Base-by-base conservation (phyloP, 139 green algal genomes). In the Asterochloris sp. region DNA sequence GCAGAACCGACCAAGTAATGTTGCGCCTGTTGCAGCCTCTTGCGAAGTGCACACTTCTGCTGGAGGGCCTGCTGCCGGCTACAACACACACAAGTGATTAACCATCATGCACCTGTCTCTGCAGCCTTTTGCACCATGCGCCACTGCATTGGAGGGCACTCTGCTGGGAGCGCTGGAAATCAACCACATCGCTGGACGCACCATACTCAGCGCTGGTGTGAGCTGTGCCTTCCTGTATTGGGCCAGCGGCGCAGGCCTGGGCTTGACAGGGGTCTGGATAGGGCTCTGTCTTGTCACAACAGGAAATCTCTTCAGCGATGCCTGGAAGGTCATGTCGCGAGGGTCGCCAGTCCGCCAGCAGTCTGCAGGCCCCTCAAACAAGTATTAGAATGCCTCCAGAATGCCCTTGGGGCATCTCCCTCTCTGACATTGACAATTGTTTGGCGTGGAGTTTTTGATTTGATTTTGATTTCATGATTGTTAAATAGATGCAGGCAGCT, bases 51-150 rank as follows among this genome's bases (percentile, higher is more conserved):
- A 54, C 38, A 54, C 38, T 10, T 54, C 38, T 54, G 38, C 38
- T 54, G 38, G 38, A 54, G 38, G 38, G 38, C 38, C 2, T 54
- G 38, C 6, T 6, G 38, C 38, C 38, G 38, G 38, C 38, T 54
- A 54, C 38, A 6, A 54, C 6, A 54, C 38, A 54, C 38, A 54
- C 4, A 54, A 54, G 6, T 54, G 2, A 6, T 54, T 6, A 54
- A 54, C 6, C 38, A 6, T 54, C 2, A 54, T 54, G 4, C 38
- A 54, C 6, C 38, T 54, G 4, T 61, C 1, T 60, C 24, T 74
- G 82, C 73, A 83, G 78, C 79, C 79, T 0, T 60, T 87, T n/a
- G 80, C 80, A 13, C 83, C 83, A n/a, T 73, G 64, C n/a, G 79
- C 79, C 13, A 78, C 69, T 26, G 27, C 73, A 8, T 67, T 87